Evolutionary conservation across 345 rosid species (phyloP).

Genomic region (Gynandropsis gynandra): DNA sequence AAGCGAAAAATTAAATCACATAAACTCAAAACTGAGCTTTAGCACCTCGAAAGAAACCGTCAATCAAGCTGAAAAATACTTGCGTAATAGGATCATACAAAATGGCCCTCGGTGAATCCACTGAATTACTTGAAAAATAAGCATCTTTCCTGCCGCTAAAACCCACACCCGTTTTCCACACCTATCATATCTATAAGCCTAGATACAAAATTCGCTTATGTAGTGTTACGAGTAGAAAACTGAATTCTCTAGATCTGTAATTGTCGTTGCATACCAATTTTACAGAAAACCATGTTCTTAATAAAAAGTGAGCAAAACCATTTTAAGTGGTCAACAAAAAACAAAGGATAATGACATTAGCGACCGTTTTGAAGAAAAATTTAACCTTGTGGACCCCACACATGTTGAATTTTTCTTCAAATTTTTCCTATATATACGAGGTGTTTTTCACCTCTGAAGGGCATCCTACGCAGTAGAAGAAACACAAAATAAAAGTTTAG

Average conservation of each 20-base stretch:
- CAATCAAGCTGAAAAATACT: conserved; percentile 24
- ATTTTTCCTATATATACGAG: too few species aligned
- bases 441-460: too few species aligned
- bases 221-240: conserved; percentile 50
- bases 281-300: conserved; percentile 17
- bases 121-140: conserved; percentile 33
- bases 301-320: too few species aligned
- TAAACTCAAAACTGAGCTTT: too few species aligned
- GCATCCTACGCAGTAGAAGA: too few species aligned
- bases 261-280: conserved; percentile 29
- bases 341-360: too few species aligned
- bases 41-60: background rate
- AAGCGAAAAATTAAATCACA: too few species aligned
- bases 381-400: too few species aligned
- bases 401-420: too few species aligned
- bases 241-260: conserved; percentile 55
- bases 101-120: conserved; percentile 69
- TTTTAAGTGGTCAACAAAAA: too few species aligned
- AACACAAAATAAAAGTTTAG: too few species aligned
- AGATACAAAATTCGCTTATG: conserved; percentile 40
- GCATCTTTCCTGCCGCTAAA: conserved; percentile 68
- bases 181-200: conserved; percentile 43
- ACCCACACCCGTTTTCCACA: conserved; percentile 57
- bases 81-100: conserved; percentile 75
- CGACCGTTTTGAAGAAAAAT: too few species aligned